Evolutionary conservation across 305 asterid species (phyloP).

Genomic region (Coffea humblotiana): DNA sequence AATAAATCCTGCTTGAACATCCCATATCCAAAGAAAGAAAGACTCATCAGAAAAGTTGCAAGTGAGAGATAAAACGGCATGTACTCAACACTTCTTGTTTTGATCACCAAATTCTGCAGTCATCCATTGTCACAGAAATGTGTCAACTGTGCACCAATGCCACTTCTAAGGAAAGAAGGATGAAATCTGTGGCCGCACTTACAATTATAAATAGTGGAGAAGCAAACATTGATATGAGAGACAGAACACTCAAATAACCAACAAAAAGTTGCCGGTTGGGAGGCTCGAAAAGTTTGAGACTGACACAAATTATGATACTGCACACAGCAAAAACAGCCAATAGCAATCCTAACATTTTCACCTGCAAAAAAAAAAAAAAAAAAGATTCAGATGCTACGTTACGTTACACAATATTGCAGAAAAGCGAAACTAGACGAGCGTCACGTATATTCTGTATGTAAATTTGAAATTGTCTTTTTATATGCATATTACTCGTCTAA

Average conservation of each 20-base stretch:
- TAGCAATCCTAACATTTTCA: conserved; percentile 65
- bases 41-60: conserved; percentile 78
- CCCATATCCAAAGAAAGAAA: conserved; percentile 76
- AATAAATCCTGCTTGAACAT: conserved; percentile 61
- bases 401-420: background rate
- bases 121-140: background rate
- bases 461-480: too few species aligned
- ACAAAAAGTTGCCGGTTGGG: conserved; percentile 67
- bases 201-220: conserved; percentile 78
- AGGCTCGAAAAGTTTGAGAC: conserved; percentile 55
- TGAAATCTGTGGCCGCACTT: conserved; percentile 28
- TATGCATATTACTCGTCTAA: too few species aligned
- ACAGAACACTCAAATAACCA: conserved; percentile 60
- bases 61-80: conserved; percentile 89
- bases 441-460: too few species aligned
- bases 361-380: conserved; percentile 48
- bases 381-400: background rate
- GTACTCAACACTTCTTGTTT: conserved; percentile 72
- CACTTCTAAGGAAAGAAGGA: background rate
- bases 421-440: too few species aligned
- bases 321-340: conserved; percentile 50
- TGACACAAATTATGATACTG: conserved; percentile 41
- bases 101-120: conserved; percentile 74
- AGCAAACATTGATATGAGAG: conserved; percentile 84
- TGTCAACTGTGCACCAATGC: background rate